phyloP scores from a whole-genome alignment of 2,329 filamentous ascomycete species.

The Xylariaceae sp. region DNA sequence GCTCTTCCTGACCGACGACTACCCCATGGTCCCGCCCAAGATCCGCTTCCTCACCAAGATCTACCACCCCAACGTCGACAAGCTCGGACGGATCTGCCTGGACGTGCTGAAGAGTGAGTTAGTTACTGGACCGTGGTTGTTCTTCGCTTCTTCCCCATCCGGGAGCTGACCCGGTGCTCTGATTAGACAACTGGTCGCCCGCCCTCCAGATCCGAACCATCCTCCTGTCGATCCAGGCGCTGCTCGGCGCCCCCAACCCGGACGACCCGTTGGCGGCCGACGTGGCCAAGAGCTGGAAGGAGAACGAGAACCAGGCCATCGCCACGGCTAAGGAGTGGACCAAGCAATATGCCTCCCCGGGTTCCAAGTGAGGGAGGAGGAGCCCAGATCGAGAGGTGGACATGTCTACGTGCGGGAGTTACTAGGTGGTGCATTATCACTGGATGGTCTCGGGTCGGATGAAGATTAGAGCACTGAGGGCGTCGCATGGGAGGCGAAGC shows the following conservation, averaged over 20 bases:
- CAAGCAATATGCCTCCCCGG: constrained; percentile 63
- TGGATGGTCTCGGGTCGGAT: too few relatives aligned
- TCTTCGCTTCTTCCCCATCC: constrained; percentile 7
- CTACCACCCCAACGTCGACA: constrained; percentile 98
- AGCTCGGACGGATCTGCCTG: constrained; percentile 91
- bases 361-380: constrained; percentile 19
- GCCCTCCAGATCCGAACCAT: constrained; percentile 97
- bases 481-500: too few relatives aligned
- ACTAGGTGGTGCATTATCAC: too few relatives aligned
- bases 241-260: constrained; percentile 92
- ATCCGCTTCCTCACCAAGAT: constrained; percentile 98
- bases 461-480: too few relatives aligned
- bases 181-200: constrained; percentile 99
- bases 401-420: too few relatives aligned
- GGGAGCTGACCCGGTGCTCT: too few relatives aligned
- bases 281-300: constrained; percentile 96
- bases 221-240: constrained; percentile 93
- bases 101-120: constrained; percentile 89
- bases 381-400: constrained; percentile 8
- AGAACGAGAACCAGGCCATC: constrained; percentile 87
- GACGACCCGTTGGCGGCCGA: constrained; percentile 98
- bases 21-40: constrained; percentile 97
- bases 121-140: not conserved
- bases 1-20: constrained; percentile 95
- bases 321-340: constrained; percentile 92